Evolutionary conservation across 2,329 filamentous ascomycete species (phyloP), one percentile per base, ranked within the genome.

Genomic region (Apiospora hydei): DNA sequence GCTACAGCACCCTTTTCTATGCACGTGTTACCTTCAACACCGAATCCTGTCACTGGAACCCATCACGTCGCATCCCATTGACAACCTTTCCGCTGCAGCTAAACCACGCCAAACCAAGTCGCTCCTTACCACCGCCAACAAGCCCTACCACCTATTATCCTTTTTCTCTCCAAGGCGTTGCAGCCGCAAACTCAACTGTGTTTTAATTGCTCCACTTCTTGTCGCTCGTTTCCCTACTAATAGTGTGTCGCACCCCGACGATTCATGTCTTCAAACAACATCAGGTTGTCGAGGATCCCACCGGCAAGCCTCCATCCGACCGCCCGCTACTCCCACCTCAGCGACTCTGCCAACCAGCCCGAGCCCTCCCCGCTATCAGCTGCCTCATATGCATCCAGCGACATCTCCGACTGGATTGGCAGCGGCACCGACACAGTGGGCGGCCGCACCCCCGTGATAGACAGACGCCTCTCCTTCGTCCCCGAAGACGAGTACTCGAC

Each of bases 331-430:
- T 74, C 76, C 16, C 75, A 44, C 67, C 44, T 69, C 70, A 57
- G 24, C 71, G 53, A 64, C 10, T 38, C 57, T 38, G n/a, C 34
- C 18, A 34, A 53, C 26, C 47, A 47, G 13, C 69, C 74, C 69
- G 75, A 77, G 67, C 75, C 74, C 13, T 77, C 75, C 21, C 77
- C 77, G 41, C 64, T 75, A 24, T 77, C 74, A 4, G 74, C 77
- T 26, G 75, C 73, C 73, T 77, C 78, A 67, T 71, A 69, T 74
- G 75, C 76, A 24, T 76, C 78, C 69, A 75, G 73, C 71, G 76
- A 75, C 70, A 70, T 78, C 57, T 76, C 79, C 72, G 76, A 77
- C 69, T 77, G 77, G 34, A 77, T 78, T 70, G 77, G 77, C 43
- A 77, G 76, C 66, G 77, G 77, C 41, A 74, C 76, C 71, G 76